These are phyloP conservation scores for Paramecium caudatum DNA, from an alignment of 73 alveolate genomes.

Conservation along the genomic window DNA sequence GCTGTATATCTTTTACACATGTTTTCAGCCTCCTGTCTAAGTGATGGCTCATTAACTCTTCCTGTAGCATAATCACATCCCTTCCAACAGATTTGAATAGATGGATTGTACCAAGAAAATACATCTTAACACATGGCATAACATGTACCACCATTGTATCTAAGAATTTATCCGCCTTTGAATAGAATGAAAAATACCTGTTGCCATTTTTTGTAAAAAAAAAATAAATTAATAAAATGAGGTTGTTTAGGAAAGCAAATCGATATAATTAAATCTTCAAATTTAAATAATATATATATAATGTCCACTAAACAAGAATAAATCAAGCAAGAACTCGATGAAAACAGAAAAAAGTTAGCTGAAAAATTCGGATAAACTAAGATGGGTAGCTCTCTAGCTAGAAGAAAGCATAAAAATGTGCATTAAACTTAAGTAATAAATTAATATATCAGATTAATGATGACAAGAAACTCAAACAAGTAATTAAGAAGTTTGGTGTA, in stretches of 20 bases:
- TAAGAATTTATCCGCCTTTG: conserved; percentile 37
- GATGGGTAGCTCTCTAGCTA: conserved; percentile 66
- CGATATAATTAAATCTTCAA: conserved; percentile 39
- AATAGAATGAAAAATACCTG: neutral
- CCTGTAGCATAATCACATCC: conserved; percentile 94
- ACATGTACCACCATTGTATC: conserved; percentile 75
- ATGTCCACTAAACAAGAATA: conserved; percentile 54
- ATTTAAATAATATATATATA: conserved; percentile 9
- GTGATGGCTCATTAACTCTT: conserved; percentile 83
- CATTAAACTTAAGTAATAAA: conserved; percentile 21
- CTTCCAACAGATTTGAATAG: conserved; percentile 83
- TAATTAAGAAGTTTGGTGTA: conserved; percentile 89
- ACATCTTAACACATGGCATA: conserved; percentile 75
- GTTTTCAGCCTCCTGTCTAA: conserved; percentile 87
- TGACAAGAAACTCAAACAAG: conserved; percentile 94
- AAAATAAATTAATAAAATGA: conserved; percentile 43
- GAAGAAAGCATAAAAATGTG: conserved; percentile 67
- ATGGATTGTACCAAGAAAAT: conserved; percentile 78
- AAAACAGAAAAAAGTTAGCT: conserved; percentile 63
- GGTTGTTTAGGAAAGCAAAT: neutral
- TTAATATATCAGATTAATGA: conserved; percentile 79
- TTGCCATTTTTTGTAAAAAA: conserved; percentile 33
- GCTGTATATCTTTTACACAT: conserved; percentile 94
- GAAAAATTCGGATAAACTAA: conserved; percentile 67
- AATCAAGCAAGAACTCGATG: conserved; percentile 29